Base-by-base conservation (phyloP, 768 basidiomycete species). In the Crucibulum laeve region DNA sequence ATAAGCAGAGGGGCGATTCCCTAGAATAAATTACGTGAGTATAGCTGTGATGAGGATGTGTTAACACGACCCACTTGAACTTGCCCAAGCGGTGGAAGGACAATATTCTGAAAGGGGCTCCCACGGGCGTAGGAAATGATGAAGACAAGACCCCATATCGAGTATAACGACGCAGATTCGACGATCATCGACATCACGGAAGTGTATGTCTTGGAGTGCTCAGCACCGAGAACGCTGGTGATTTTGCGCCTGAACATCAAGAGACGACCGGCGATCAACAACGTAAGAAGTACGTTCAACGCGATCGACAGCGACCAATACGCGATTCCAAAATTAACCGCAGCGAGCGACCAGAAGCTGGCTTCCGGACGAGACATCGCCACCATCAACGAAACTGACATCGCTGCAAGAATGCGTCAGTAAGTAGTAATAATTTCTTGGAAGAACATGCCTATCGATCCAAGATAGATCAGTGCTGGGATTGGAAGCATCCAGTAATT, bases 81-180 rank as follows among this genome's bases (percentile, higher is more conserved):
- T 21, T 45, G 53, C 1, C 49, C 52, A 14, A 59, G 43, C 5
- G 45, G 23, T 19, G 57, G 63, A 5, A 61, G 48, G 33, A 69
- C 56, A 21, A 59, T 47, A 24, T 61, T 54, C 19, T 55, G 55
- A 32, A 67, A 44, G 3, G 55, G 53, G 44, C 51, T 54, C 30
- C 53, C 51, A 13, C 54, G 41, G 4, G 62, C 64, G 47, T 61
- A 68, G 4, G 61, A 50, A 42, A 67, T 47, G 11, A 72, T 48
- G 51, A 67, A 67, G 5, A 60, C 43, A 28, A 69, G 46, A 10
- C 59, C 60, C 22, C 57, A 51, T 14, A 58, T 25, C 4, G 63
- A 58, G 55, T 65, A 70, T 4, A 67, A 59, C 13, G 65, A 56
- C 8, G 68, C 68, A 11, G 59, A 62, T 50, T 70, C 68, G 38